Base-by-base conservation (phyloP, 2,329 filamentous ascomycete species). In the Aspergillus phoenicis region DNA sequence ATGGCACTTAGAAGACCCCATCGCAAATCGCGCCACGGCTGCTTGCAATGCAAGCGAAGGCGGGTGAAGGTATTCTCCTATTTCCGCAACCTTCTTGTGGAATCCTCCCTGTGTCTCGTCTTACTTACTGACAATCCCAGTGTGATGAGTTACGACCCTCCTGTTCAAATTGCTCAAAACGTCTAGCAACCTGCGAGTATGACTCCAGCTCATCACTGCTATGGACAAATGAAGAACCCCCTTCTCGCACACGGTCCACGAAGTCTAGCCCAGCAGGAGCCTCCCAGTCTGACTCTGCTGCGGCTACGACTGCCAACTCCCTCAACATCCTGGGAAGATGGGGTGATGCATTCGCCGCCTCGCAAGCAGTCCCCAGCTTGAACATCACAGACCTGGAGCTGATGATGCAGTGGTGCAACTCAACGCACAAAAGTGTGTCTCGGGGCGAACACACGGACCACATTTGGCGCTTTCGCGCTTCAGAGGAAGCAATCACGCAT, bases 361-460 rank as follows among this genome's bases (percentile, higher is more conserved):
- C 57, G n/a, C 53, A 60, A 22, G 54, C 63, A n/a, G 59, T 66
- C 4, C 43, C 56, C 8, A 66, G 77, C 36, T 68, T 82, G 8
- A 80, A 82, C 58, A 64, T 82, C 22, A 71, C 78, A 47, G 77
- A 83, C 60, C 68, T 78, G 52, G 81, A 80, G 64, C 73, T 80
- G 26, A 78, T 78, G 64, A 71, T 76, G 66, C 73, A 76, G 17
- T 76, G 74, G 74, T 74, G 71, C 55, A 75, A 73, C 57, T 61
- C 71, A 10, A 78, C 77, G 4, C 74, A 76, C 52, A 59, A 58
- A 38, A 64, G 65, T 1, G 55, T 75, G 8, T 68, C 71, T 2
- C 73, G 73, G 10, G 67, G 66, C 51, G 67, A 70, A 17, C 61
- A 48, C 13, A 75, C 71, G 2, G 73, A 77, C 52, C 62, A 63